Base-by-base conservation (phyloP, 1,284 basidiomycete genomes). In the Wallemia hederae region DNA sequence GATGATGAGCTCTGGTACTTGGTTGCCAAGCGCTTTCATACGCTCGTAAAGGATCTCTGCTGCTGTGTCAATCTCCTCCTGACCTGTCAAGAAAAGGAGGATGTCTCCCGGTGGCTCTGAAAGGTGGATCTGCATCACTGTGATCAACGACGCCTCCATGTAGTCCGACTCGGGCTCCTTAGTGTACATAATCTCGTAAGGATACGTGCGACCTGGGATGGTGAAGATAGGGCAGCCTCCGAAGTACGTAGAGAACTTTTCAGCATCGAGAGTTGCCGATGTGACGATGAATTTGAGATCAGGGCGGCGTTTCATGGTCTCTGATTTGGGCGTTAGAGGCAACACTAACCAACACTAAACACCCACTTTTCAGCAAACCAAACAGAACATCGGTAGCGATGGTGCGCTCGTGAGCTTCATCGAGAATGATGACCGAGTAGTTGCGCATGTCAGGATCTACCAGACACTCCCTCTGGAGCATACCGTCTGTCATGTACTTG, bases 401-500 rank as follows among this genome's bases (percentile, higher is more conserved):
- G 0, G 92, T 97, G 59, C 92, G 80, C 71, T 99, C 94, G 73
- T 99, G 92, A 15, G 94, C 92, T 73, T 99, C 92, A 71, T 99
- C 92, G 67, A 99, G 76, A 85, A 99, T 97, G 71, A 99, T 77
- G 60, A 97, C 88, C 7, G 87, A 89, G 71, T 99, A 99, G 58
- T 80, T 78, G 61, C 80, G 83, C 68, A 89, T 82, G 65, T 96
- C 82, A 2, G 92, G 91, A 69, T 99, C 94, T 66, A 97, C 84
- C 58, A 99, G 74, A 67, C 85, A 89, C 75, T 98, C 92, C 73
- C 92, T 80, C 69, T 96, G 86, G 15, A 99, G 78, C 89, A 99
- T 96, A 74, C 92, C 94, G 69, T 98, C 92, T 64, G 94, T 99
- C 94, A 99, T 98, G 78, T 94, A 98, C 73, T 98, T 99, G 78